These are phyloP conservation scores for Buxus sempervirens DNA, from an alignment of 164 flowering plant species.

Conservation along the genomic window DNA sequence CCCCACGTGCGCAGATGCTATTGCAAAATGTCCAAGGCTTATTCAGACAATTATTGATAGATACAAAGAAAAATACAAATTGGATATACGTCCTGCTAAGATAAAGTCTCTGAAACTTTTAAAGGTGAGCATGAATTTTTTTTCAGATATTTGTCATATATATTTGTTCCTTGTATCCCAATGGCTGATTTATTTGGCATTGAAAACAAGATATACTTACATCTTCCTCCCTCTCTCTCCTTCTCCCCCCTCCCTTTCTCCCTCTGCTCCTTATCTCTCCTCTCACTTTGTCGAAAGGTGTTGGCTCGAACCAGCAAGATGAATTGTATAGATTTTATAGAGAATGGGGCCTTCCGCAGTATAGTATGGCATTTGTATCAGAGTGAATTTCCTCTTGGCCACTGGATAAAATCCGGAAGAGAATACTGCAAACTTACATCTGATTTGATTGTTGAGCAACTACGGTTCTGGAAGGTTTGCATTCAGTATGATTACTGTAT, in stretches of 20 bases:
- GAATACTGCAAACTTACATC: slow-evolving; percentile 61
- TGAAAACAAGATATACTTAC: too few relatives aligned
- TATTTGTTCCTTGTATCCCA: not conserved
- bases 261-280: too few relatives aligned
- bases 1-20: slow-evolving; percentile 67
- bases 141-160: not conserved
- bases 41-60: slow-evolving; percentile 54
- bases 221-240: too few relatives aligned
- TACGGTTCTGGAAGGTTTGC: slow-evolving; percentile 83
- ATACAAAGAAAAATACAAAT: slow-evolving; percentile 36
- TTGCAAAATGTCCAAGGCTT: slow-evolving; percentile 66
- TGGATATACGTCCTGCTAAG: slow-evolving; percentile 42
- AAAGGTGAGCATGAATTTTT: slow-evolving; percentile 69
- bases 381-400: slow-evolving; percentile 45
- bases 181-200: not conserved
- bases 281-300: slow-evolving; percentile 40
- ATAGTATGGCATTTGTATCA: slow-evolving; percentile 61
- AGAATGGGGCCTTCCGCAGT: slow-evolving; percentile 48
- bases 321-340: slow-evolving; percentile 48
- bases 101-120: slow-evolving; percentile 66
- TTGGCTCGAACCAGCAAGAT: slow-evolving; percentile 67
- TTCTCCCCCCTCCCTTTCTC: too few relatives aligned
- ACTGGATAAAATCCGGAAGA: slow-evolving; percentile 64
- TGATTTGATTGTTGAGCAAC: slow-evolving; percentile 75
- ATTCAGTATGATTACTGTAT: slow-evolving; percentile 62